Base-by-base conservation (phyloP, 2,329 filamentous ascomycete genomes). In the Aspergillus aculeatinus region DNA sequence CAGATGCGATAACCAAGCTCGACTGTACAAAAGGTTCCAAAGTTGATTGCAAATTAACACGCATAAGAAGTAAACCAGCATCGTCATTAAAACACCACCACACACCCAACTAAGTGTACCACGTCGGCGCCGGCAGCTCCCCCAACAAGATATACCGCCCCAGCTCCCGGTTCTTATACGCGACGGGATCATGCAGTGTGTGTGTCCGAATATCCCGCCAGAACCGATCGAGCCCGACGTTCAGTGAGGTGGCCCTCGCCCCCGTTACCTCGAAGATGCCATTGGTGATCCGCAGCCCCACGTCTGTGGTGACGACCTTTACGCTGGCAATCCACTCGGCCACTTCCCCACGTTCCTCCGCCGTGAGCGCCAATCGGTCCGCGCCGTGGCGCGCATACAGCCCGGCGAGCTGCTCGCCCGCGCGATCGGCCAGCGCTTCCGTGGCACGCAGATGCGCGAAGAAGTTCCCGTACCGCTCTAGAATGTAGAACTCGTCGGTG, bases 121-220 rank as follows among this genome's bases (percentile, higher is more conserved):
- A 88, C 4, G 82, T 85, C 14, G 83, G 80, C 71, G 82, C 79
- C 0, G 86, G 85, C 11, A 82, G 67, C 74, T 88, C 84, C 14
- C 78, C 80, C 53, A 88, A 66, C 57, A 89, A 67, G 44, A 82
- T 77, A 68, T 80, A 89, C 23, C 83, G 74, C 0, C 86, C 86
- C 55, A 88, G 66, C 72, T 89, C 86, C 3, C 83, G 73, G 59
- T 87, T 86, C 79, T 89, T 89, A 67, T 88, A 89, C 25, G 86
- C 83, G 29, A 89, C 85, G 0, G 86, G 87, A 70, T 89, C 87
- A 73, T 89, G 87, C 66, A 89, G 70, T 0, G 82, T 84, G 72
- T 89, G 87, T 4, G 86, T 88, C 5, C 87, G 73, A n/a, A 89
- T 76, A 67, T 89, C 86, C 50, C 87, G 79, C 85, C 85, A 89